phyloP scores from a whole-genome alignment of 768 basidiomycete species.

The Neoboletus magnificus region DNA sequence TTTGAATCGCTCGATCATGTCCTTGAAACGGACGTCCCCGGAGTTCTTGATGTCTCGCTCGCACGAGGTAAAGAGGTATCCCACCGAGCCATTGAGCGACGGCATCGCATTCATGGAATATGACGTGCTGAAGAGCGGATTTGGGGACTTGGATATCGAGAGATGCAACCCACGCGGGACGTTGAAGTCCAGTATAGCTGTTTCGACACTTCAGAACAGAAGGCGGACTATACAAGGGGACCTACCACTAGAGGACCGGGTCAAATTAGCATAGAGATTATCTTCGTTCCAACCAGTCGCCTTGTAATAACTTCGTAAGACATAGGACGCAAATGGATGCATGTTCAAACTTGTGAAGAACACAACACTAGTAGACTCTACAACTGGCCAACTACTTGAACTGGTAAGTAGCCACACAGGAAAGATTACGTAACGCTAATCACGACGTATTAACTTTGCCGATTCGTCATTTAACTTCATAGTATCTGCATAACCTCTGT shows the following conservation, averaged over 20 bases:
- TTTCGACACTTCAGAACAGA: slow-evolving; percentile 5
- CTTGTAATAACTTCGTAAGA: slow-evolving; percentile 84
- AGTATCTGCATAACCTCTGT: slow-evolving; percentile 30
- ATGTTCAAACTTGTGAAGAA: no score
- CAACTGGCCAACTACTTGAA: no score
- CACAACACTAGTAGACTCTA: no score
- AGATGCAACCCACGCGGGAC: slow-evolving; percentile 79
- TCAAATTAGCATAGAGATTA: slow-evolving; percentile 87
- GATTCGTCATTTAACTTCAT: neutral
- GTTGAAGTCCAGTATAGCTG: slow-evolving; percentile 89
- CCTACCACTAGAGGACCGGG: slow-evolving; percentile 82
- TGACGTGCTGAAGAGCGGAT: slow-evolving; percentile 82
- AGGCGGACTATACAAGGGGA: slow-evolving; percentile 7
- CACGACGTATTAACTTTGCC: no score
- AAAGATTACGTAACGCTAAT: slow-evolving; percentile 15
- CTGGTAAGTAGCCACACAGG: no score
- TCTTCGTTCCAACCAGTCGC: slow-evolving; percentile 98
- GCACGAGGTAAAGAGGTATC: slow-evolving; percentile 91
- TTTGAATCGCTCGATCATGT: slow-evolving; percentile 86
- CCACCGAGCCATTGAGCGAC: slow-evolving; percentile 86
- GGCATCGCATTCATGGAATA: slow-evolving; percentile 94
- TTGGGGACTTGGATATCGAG: slow-evolving; percentile 85
- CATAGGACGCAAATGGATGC: slow-evolving; percentile 87
- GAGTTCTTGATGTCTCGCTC: slow-evolving; percentile 70
- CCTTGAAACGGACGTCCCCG: slow-evolving; percentile 74